Evolutionary conservation across 2,329 filamentous ascomycete species (phyloP), one percentile per base, ranked within the genome.

Genomic region (Triangularia setosa): DNA sequence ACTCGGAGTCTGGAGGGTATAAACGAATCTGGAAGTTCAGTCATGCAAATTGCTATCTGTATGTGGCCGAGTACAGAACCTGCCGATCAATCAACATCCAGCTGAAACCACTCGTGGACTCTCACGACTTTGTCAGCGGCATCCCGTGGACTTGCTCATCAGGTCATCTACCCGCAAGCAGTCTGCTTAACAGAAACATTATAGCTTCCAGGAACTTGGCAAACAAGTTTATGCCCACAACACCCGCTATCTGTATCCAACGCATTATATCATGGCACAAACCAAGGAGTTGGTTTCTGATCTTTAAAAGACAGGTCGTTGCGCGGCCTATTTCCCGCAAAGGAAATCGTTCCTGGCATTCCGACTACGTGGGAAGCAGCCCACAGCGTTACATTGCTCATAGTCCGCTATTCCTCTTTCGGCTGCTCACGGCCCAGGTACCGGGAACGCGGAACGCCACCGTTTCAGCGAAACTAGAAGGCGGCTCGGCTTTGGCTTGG

Each of bases 341-440:
- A 18, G 40, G 58, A 33, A 30, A 30, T 30, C 24, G 23, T 60
- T 60, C 58, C 65, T 57, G 65, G 62, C 24, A 27, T 58, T 58
- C 62, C 62, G 58, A 56, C 30, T 24, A 12, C 24, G 33, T 25
- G 35, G 54, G 56, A 24, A 44, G 40, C 3, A 7, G 11, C 40
- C n/a, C 18, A 6, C 54, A 61, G 24, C 23, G 63, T 57, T 64
- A 8, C 33, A 58, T 65, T 24, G 54, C 27, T 40, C 18, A 35
- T 33, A 24, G 14, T 25, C 58, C 60, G 40, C 63, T 60, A 40
- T 53, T 56, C 68, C 35, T 24, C 63, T 60, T 18, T 40, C 35
- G 60, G 11, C 58, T 18, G n/a, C 4, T n/a, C 53, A n/a, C 67
- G 67, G 67, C 58, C 60, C 65, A 67, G 58, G 21, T 65, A 63